phyloP scores from a whole-genome alignment of 768 basidiomycete genomes.

The Hygrocybe coccinea region DNA sequence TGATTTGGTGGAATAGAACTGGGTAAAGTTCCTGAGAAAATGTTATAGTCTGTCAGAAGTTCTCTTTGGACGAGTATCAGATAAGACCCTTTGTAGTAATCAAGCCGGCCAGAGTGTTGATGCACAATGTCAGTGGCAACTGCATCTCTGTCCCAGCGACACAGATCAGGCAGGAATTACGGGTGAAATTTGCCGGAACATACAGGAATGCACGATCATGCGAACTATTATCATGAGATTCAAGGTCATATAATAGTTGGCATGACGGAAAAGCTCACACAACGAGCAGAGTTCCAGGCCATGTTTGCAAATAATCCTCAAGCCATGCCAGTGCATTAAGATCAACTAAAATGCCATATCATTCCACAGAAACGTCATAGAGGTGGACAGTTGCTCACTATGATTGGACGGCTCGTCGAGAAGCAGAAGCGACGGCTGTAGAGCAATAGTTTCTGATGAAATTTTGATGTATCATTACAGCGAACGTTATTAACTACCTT shows the following conservation, averaged over 20 bases:
- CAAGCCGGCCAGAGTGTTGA: conserved; percentile 85
- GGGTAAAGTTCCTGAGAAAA: conserved; percentile 77
- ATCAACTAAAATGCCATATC: conserved; percentile 51
- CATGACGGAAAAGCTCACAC: conserved; percentile 52
- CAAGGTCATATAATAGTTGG: conserved; percentile 3
- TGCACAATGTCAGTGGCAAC: conserved; percentile 99
- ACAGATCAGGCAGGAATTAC: not conserved
- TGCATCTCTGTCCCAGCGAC: conserved; percentile 55
- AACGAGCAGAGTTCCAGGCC: conserved; percentile 86
- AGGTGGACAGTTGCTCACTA: conserved; percentile 47
- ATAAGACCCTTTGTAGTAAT: conserved; percentile 91
- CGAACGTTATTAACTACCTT: conserved; percentile 49
- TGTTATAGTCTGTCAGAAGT: not conserved
- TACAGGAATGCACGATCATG: conserved; percentile 97
- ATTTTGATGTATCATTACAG: no score
- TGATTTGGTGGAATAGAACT: conserved; percentile 98
- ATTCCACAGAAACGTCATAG: not conserved
- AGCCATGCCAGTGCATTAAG: conserved; percentile 96
- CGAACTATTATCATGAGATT: conserved; percentile 47
- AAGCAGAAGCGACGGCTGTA: conserved; percentile 65
- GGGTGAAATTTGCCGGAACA: conserved; percentile 17
- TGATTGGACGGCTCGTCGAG: conserved; percentile 97
- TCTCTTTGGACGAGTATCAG: not conserved
- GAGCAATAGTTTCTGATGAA: not conserved
- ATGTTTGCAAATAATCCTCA: conserved; percentile 95